Base-by-base conservation (phyloP, 2,329 filamentous ascomycete genomes). In the Ascochyta koolunga region DNA sequence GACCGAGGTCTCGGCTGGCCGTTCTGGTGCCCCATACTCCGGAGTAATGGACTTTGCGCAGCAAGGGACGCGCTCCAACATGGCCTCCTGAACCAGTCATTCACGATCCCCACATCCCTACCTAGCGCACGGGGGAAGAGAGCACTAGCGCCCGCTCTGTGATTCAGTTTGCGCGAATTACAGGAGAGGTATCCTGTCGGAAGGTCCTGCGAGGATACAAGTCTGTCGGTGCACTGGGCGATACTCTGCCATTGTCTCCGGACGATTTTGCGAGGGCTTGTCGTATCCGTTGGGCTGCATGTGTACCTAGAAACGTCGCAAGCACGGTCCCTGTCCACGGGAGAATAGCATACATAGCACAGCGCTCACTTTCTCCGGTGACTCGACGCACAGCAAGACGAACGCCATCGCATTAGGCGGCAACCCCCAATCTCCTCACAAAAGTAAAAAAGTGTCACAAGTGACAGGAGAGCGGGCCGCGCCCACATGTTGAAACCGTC, bases 51-150 rank as follows among this genome's bases (percentile, higher is more conserved):
- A 40, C 19, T 40, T 54, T 50, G 59, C 60, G 58, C 60, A 59
- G 55, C 58, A 44, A 47, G 11, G 40, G 50, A 42, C 38, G 49
- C 38, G 33, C 46, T 50, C 47, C 44, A 50, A 40, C 45, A 43
- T 44, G 16, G 3, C 40, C 45, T 54, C 55, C 54, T 49, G 45
- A 57, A 50, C 35, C 33, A 50, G 39, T 35, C 31, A 43, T 39
- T 39, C 50, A 43, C 44, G 43, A 47, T 48, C 43, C 39, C 50
- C 50, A 39, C 44, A 33, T n/a, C 27, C 43, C 40, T 24, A 25
- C 42, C 41, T 71, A 69, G 69, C 60, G 61, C 55, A 66, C 69
- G 70, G 69, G 69, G 69, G 68, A 68, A 63, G 37, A 45, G 27
- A 21, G 36, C 25, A 39, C 46, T 65, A 55, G 58, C 52, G 59